Evolutionary conservation across 805 yeast species (phyloP).

Genomic region (Saitoella complicata): DNA sequence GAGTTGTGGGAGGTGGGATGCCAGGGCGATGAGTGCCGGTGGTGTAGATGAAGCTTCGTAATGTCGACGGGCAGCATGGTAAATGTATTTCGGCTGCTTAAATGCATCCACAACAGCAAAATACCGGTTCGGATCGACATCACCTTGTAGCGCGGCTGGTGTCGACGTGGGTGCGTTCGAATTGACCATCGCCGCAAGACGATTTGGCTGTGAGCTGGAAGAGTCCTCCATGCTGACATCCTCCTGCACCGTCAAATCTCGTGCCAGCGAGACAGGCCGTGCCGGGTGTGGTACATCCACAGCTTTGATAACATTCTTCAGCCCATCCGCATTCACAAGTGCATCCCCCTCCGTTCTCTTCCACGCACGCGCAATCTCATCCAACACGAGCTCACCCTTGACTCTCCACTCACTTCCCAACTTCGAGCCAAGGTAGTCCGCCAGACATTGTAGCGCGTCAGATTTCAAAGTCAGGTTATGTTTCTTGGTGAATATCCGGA

Average conservation of each 20-base stretch:
- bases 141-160: background rate
- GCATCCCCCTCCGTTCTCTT: slow-evolving; percentile 77
- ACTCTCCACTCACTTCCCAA: slow-evolving; percentile 84
- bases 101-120: slow-evolving; percentile 49
- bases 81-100: slow-evolving; percentile 47
- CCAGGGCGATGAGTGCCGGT: slow-evolving; percentile 14
- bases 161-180: background rate
- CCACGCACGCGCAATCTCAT: slow-evolving; percentile 69
- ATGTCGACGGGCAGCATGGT: slow-evolving; percentile 36
- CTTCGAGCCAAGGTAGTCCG: slow-evolving; percentile 55
- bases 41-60: slow-evolving; percentile 11
- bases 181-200: background rate
- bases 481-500: slow-evolving; percentile 75
- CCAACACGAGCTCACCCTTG: slow-evolving; percentile 46
- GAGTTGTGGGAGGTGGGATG: slow-evolving; percentile 13
- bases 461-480: slow-evolving; percentile 83
- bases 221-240: slow-evolving; percentile 12
- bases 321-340: slow-evolving; percentile 63
- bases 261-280: slow-evolving; percentile 4
- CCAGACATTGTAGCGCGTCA: slow-evolving; percentile 56
- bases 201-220: slow-evolving; percentile 1
- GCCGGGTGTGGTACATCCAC: slow-evolving; percentile 21
- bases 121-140: slow-evolving; percentile 29
- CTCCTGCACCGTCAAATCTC: slow-evolving; percentile 2
- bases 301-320: slow-evolving; percentile 49